Evolutionary conservation across 2,329 filamentous ascomycete genomes (phyloP).

Genomic region (Fusarium sp.): DNA sequence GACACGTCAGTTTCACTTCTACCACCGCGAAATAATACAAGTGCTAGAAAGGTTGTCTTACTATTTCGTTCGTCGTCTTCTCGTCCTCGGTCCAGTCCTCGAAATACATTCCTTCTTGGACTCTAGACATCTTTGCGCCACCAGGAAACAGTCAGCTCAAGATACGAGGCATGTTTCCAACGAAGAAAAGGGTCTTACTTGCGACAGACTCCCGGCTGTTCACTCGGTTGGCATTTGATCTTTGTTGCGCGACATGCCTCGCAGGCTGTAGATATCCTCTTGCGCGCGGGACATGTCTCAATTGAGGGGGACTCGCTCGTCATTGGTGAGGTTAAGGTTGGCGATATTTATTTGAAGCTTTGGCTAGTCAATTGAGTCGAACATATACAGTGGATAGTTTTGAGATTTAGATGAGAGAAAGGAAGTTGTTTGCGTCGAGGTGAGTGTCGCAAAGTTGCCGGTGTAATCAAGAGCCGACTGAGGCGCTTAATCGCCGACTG

Average conservation of each 20-base stretch:
- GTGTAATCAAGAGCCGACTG: conserved; percentile 35
- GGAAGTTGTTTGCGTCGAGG: not conserved
- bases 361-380: not conserved
- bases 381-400: not conserved
- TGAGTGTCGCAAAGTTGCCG: conserved; percentile 10
- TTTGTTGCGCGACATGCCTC: conserved; percentile 68
- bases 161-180: not conserved
- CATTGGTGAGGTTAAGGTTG: conserved; percentile 10
- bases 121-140: conserved; percentile 60
- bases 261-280: conserved; percentile 59
- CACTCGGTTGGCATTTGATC: conserved; percentile 64
- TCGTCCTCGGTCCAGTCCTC: conserved; percentile 62
- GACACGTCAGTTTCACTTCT: not conserved
- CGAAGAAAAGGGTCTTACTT: conserved; percentile 55
- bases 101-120: conserved; percentile 67
- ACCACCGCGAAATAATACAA: too few relatives aligned
- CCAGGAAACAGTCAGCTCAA: not conserved
- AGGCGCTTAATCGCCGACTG: conserved; percentile 31
- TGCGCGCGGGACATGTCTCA: conserved; percentile 34
- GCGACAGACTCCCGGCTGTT: conserved; percentile 63
- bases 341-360: not conserved
- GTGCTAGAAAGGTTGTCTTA: conserved; percentile 39
- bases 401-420: not conserved
- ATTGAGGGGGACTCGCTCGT: conserved; percentile 24
- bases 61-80: conserved; percentile 60